Evolutionary conservation across 345 rosid species (phyloP), one percentile per base, ranked within the genome.

Genomic region (Populus alba): DNA sequence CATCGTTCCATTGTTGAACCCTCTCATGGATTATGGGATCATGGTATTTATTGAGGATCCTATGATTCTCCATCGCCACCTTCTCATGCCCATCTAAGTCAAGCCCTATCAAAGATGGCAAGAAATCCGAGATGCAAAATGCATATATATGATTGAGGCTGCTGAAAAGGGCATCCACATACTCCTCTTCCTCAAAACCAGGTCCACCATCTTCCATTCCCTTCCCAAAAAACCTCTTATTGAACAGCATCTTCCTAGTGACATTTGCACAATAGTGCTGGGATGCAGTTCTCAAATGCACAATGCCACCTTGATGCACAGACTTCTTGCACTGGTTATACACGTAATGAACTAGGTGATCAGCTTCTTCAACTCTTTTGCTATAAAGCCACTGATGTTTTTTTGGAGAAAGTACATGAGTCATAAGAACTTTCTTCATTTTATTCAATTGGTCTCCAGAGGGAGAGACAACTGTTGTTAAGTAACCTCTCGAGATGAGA

Each of bases 371-470:
- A 15, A 29, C 45, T 66, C 86, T 81, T 71, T 78, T 83, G 0
- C 8, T 31, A 1, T 61, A 76, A 29, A 72, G 77, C 79, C 66
- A 73, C 13, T 20, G 20, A 17, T 75, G 86, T 61, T 66, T 80
- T 2, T 76, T 68, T 1, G 79, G 77, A 17, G 66, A 78, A 16
- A 84, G 72, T 27, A 90, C 39, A 3, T 81, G 75, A 1, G 76
- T 68, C 5, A 75, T 70, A 11, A 90, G n/a, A 9, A 88, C 74
- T 72, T 66, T 80, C 77, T 66, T 84, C 91, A 86, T 88, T 69
- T 88, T 90, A 74, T 77, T 83, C 90, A 88, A 90, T 6, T 88
- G 89, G 1, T 87, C 87, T 5, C 88, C 90, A 0, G 29, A 70
- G 25, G 91, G 90, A n/a, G 8, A 59, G 2, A 86, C 69, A 17